Conservation (phyloP, 257 asterid species). For the Marsdenia floribunda region DNA sequence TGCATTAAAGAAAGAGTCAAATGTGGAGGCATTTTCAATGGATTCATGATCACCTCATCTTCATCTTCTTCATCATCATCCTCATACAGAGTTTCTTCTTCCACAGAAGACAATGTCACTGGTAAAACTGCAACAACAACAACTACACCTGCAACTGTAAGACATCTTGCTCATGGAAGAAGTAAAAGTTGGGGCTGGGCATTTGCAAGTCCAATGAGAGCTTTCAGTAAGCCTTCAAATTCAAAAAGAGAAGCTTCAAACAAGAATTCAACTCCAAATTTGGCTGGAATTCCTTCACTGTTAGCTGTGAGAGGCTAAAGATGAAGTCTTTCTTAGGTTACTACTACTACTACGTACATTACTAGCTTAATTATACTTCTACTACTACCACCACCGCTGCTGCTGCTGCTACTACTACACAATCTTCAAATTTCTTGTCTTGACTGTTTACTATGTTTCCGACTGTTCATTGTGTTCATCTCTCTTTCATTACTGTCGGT, state of each 20-base stretch:
- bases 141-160: slow-evolving; percentile 23
- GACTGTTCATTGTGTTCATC: slow-evolving; percentile 4
- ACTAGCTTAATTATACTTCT: slow-evolving; percentile 17
- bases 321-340: slow-evolving; percentile 11
- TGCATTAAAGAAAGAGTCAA: slow-evolving; percentile 77
- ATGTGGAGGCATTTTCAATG: slow-evolving; percentile 92
- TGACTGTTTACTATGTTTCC: slow-evolving; percentile 20
- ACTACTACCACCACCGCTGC: slow-evolving; percentile 14
- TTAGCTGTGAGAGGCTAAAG: slow-evolving; percentile 60
- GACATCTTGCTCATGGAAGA: slow-evolving; percentile 65
- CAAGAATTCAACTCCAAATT: slow-evolving; percentile 63
- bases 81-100: slow-evolving; percentile 55
- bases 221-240: slow-evolving; percentile 58
- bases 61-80: slow-evolving; percentile 75
- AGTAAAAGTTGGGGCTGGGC: slow-evolving; percentile 98
- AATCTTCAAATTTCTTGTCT: slow-evolving; percentile 34
- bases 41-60: slow-evolving; percentile 77
- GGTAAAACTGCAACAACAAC: slow-evolving; percentile 30
- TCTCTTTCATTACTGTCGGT: slow-evolving; percentile 24
- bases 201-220: slow-evolving; percentile 97
- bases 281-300: slow-evolving; percentile 85
- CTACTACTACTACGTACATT: slow-evolving; percentile 17
- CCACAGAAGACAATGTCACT: slow-evolving; percentile 43
- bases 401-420: slow-evolving; percentile 23
- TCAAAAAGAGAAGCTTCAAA: slow-evolving; percentile 47